Evolutionary conservation across 345 rosid genomes (phyloP).

Genomic region (Arabidopsis arenosa): DNA sequence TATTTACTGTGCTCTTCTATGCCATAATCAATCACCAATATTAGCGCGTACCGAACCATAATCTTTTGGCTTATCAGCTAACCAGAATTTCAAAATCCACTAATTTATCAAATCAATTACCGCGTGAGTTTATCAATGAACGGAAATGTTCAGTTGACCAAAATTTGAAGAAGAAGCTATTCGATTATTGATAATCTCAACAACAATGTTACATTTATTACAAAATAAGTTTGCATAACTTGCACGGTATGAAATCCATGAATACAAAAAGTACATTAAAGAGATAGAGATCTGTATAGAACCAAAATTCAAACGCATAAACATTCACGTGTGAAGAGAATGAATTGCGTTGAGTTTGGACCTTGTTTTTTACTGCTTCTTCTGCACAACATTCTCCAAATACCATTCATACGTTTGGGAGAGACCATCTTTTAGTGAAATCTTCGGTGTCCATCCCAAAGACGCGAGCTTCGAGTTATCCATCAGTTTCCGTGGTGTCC

Average conservation of each 20-base stretch:
- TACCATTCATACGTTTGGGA: slow-evolving; percentile 88
- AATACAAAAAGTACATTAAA: slow-evolving; percentile 19
- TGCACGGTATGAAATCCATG: slow-evolving; percentile 5
- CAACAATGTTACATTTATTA: slow-evolving; percentile 22
- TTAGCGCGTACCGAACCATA: slow-evolving; percentile 1
- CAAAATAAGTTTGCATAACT: neutral
- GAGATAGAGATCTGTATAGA: slow-evolving; percentile 10
- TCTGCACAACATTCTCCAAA: slow-evolving; percentile 64
- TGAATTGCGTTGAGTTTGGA: neutral
- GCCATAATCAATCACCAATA: neutral
- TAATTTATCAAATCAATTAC: neutral
- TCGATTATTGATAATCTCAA: slow-evolving; percentile 31
- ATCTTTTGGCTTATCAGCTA: neutral
- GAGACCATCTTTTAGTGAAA: slow-evolving; percentile 78
- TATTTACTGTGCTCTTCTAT: too few relatives aligned
- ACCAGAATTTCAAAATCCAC: neutral
- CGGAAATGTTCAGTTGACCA: neutral
- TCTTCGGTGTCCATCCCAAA: slow-evolving; percentile 84
- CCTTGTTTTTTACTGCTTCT: slow-evolving; percentile 1
- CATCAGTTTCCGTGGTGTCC: slow-evolving; percentile 96
- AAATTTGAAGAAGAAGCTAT: neutral
- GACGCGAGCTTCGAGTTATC: slow-evolving; percentile 79
- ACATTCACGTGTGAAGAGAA: neutral
- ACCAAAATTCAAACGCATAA: slow-evolving; percentile 20
- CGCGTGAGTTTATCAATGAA: slow-evolving; percentile 16